Base-by-base conservation (phyloP, 2,329 filamentous ascomycete species). In the Tympanopsis confertula region DNA sequence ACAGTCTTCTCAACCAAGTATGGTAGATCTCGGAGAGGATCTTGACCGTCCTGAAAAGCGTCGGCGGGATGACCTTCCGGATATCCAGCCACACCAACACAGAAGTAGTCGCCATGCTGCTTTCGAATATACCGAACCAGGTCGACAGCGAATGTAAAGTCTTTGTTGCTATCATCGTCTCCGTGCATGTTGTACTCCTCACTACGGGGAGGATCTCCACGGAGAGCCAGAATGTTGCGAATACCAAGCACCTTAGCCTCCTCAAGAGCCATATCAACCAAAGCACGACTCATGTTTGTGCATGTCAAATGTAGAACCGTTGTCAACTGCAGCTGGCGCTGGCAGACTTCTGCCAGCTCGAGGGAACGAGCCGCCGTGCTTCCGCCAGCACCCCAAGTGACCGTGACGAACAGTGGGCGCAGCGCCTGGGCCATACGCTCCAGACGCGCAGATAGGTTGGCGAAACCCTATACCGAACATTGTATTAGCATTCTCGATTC, bases 361-460 rank as follows among this genome's bases (percentile, higher is more conserved):
- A 86, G 68, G 29, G 76, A 81, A 55, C 82, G 82, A 24, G 67
- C 64, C 5, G 78, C 75, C 0, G 81, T 85, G 46, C 72, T 81
- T 40, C 81, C 81, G 41, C 81, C 81, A 22, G 81, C 81, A 38
- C 81, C 81, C 81, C 81, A 86, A 35, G 81, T 85, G 20, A 86
- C 78, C n/a, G 76, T 85, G 18, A 86, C 76, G 51, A 85, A 86
- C 29, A 85, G 65, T 32, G 81, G 81, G 7, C 76, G 74, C 36
- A 86, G 63, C 14, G 77, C 78, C 47, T 74, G 71, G 17, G 79
- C 71, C 80, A 86, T 85, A 52, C 81, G 80, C 52, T 80, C 74
- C 35, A 85, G 66, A 53, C 81, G 78, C 29, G 74, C 75, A 55
- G 80, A 75, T 33, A 86, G 69, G 51, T 86, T 85, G 36, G 77